These are phyloP conservation scores for Tricharina praecox DNA, from an alignment of 495 filamentous ascomycete species.

Conservation along the genomic window DNA sequence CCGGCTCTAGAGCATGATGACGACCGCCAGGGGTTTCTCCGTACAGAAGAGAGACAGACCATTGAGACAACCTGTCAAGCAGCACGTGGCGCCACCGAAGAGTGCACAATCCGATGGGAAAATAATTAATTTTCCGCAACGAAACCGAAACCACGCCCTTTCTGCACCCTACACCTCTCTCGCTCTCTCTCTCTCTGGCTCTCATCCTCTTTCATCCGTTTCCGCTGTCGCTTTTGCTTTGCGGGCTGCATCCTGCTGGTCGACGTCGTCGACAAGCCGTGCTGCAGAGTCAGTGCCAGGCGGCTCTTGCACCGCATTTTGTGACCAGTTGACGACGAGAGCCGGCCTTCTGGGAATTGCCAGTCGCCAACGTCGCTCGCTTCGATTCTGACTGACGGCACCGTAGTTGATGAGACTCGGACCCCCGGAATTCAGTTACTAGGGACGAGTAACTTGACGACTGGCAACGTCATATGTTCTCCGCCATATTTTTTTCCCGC, in stretches of 20 bases:
- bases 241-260: neutral
- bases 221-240: neutral
- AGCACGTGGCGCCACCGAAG: conserved; percentile 4
- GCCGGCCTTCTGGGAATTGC: neutral
- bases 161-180: neutral
- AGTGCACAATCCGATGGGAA: conserved; percentile 1
- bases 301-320: neutral
- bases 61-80: conserved; percentile 3
- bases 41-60: neutral
- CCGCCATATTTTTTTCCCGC: neutral
- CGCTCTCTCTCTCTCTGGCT: no score
- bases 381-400: neutral
- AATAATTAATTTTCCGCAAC: neutral
- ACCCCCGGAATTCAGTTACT: neutral
- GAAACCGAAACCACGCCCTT: neutral
- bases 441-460: neutral
- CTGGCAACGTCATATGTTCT: neutral
- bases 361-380: neutral
- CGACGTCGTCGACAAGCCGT: no score
- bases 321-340: neutral
- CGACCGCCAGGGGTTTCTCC: neutral
- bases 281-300: neutral
- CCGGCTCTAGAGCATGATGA: no score
- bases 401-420: neutral
- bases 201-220: no score